These are phyloP conservation scores for Penicillium sp. DNA, from an alignment of 2,329 filamentous ascomycete species.

Conservation along the genomic window DNA sequence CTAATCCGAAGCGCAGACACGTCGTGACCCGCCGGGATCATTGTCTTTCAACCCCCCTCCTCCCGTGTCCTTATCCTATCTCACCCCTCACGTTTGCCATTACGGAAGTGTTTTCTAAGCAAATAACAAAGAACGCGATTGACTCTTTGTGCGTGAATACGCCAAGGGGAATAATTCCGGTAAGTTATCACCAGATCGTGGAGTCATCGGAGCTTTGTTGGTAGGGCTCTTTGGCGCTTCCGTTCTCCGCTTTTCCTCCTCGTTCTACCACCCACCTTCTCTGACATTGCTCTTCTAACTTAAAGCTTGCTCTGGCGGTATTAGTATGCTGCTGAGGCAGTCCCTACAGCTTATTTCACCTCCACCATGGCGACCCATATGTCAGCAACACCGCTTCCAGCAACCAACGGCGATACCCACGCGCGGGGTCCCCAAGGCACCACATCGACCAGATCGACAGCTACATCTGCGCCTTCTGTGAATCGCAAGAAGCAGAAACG, in stretches of 20 bases:
- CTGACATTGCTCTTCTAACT: constrained; percentile 8
- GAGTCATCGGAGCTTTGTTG: constrained; percentile 28
- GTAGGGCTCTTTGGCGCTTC: constrained; percentile 25
- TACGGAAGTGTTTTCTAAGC: background rate
- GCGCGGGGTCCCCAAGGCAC: constrained; percentile 24
- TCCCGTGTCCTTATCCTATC: constrained; percentile 19
- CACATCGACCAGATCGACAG: constrained; percentile 11
- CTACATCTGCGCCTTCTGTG: constrained; percentile 42
- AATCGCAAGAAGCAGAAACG: constrained; percentile 97
- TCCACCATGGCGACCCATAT: constrained; percentile 31
- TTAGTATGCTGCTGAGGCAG: constrained; percentile 21
- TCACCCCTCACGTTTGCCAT: constrained; percentile 17
- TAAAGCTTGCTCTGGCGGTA: background rate
- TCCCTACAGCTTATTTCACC: constrained; percentile 23
- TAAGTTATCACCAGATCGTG: constrained; percentile 18
- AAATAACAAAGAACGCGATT: constrained; percentile 16
- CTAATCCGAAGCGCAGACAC: constrained; percentile 17
- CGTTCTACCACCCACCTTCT: constrained; percentile 7
- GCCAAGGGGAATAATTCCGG: constrained; percentile 16
- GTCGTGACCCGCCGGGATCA: constrained; percentile 24
- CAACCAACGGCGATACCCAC: constrained; percentile 31
- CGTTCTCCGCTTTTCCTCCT: constrained; percentile 23
- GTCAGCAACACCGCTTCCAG: constrained; percentile 25
- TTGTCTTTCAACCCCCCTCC: constrained; percentile 24
- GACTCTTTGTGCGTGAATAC: constrained; percentile 8